These are phyloP conservation scores for Nadsonia commutata DNA, from an alignment of 1,139 yeast species.

Conservation along the genomic window DNA sequence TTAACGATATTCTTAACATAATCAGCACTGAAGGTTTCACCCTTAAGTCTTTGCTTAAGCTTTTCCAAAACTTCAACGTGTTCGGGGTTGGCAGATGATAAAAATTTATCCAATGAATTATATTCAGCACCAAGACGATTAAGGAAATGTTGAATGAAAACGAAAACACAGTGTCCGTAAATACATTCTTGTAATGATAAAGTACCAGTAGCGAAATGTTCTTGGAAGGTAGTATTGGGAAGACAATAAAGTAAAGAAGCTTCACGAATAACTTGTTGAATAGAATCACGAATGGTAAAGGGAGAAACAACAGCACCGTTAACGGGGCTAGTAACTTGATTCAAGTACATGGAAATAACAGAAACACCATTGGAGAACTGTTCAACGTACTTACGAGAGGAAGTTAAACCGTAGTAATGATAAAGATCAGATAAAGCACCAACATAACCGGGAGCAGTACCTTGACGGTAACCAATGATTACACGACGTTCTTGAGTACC, in stretches of 20 bases:
- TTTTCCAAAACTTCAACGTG: conserved; percentile 61
- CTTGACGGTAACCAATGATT: conserved; percentile 76
- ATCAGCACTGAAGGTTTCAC: conserved; percentile 84
- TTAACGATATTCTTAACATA: conserved; percentile 69
- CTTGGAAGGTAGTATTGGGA: conserved; percentile 74
- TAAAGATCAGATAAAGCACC: conserved; percentile 81
- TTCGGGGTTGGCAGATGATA: conserved; percentile 45
- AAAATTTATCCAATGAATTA: conserved; percentile 47
- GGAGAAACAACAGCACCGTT: conserved; percentile 22
- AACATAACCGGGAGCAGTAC: conserved; percentile 74
- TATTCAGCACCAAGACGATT: conserved; percentile 91
- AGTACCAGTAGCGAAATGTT: conserved; percentile 57
- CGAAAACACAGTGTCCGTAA: conserved; percentile 87
- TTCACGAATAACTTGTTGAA: conserved; percentile 86
- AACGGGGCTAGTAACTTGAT: conserved; percentile 25
- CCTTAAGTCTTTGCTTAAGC: conserved; percentile 78
- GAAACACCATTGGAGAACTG: conserved; percentile 85
- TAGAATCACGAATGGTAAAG: conserved; percentile 51
- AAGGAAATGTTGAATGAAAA: conserved; percentile 85
- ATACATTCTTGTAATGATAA: conserved; percentile 88
- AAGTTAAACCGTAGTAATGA: conserved; percentile 73
- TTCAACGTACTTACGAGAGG: conserved; percentile 86
- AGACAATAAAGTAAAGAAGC: conserved; percentile 84
- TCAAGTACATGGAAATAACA: conserved; percentile 72
- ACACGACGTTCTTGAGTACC: conserved; percentile 70